Evolutionary conservation across 2,329 filamentous ascomycete genomes (phyloP).

Genomic region (Scedosporium boydii): DNA sequence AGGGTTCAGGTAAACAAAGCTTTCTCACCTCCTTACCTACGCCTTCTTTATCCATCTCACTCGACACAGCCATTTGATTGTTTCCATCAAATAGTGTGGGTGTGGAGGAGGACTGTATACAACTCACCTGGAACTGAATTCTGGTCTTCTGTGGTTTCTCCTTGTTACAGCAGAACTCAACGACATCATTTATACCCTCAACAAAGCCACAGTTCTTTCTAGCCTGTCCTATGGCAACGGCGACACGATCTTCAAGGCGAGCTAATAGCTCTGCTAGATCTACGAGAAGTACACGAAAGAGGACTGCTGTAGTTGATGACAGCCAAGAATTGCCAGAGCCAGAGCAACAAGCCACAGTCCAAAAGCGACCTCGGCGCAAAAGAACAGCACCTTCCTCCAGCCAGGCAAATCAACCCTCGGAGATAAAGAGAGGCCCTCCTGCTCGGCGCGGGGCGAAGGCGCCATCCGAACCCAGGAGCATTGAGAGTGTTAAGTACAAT

Average conservation of each 20-base stretch:
- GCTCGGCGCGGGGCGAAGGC: background rate
- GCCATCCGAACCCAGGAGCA: background rate
- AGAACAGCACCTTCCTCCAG: background rate
- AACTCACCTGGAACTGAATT: too few relatives aligned
- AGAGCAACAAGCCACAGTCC: background rate
- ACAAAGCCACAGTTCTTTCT: too few relatives aligned
- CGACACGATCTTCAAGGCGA: background rate
- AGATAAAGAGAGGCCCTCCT: background rate
- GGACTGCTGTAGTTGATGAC: background rate
- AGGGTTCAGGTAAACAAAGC: constrained; percentile 1
- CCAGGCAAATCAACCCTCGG: background rate
- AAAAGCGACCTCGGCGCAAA: background rate
- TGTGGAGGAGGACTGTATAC: too few relatives aligned
- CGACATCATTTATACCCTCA: background rate
- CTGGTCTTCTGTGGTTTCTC: too few relatives aligned
- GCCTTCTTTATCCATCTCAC: background rate
- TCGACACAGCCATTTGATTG: background rate
- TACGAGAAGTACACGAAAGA: background rate
- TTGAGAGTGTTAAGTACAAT: background rate
- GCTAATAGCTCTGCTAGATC: background rate
- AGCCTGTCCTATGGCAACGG: background rate
- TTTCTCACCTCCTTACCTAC: background rate
- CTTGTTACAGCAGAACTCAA: too few relatives aligned
- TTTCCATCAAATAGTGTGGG: too few relatives aligned
- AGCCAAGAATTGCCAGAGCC: background rate